phyloP scores from a whole-genome alignment of 2,329 filamentous ascomycete genomes.

The Neoscytalidium dimidiatum region DNA sequence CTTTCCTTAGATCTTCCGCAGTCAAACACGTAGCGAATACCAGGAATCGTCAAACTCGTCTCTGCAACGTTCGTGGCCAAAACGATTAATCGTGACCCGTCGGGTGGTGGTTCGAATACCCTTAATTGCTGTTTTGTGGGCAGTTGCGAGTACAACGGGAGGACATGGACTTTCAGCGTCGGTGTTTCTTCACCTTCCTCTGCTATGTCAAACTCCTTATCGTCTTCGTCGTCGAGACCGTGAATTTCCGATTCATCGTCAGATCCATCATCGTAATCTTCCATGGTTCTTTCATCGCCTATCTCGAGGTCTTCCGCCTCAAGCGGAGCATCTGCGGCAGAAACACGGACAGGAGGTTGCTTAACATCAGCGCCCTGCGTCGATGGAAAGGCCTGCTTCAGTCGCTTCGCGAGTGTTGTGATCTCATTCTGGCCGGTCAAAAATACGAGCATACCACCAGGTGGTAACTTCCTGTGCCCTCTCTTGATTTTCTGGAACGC shows the following conservation, averaged over 20 bases:
- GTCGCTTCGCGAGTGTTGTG: slow-evolving; percentile 72
- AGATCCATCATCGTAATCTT: slow-evolving; percentile 48
- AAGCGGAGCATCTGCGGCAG: slow-evolving; percentile 73
- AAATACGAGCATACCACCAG: slow-evolving; percentile 90
- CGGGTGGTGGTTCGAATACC: slow-evolving; percentile 83
- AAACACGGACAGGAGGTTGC: slow-evolving; percentile 71
- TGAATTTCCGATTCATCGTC: slow-evolving; percentile 64
- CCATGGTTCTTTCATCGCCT: slow-evolving; percentile 52
- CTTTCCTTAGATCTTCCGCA: slow-evolving; percentile 91
- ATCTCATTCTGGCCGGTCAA: slow-evolving; percentile 95
- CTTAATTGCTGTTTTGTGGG: slow-evolving; percentile 87
- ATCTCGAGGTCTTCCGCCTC: slow-evolving; percentile 89
- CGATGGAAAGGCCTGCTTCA: slow-evolving; percentile 68
- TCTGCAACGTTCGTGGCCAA: slow-evolving; percentile 96
- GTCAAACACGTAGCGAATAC: slow-evolving; percentile 94
- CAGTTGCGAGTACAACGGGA: slow-evolving; percentile 92
- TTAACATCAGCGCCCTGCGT: slow-evolving; percentile 51
- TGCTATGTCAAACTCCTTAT: slow-evolving; percentile 64
- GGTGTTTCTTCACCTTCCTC: slow-evolving; percentile 68
- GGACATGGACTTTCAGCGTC: slow-evolving; percentile 74
- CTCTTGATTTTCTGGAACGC: slow-evolving; percentile 82
- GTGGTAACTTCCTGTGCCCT: slow-evolving; percentile 86
- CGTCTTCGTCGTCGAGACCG: slow-evolving; percentile 58
- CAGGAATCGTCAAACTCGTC: slow-evolving; percentile 94
- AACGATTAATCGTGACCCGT: slow-evolving; percentile 81